phyloP scores from a whole-genome alignment of 441 rosid species.

The Gossypium trilobum region DNA sequence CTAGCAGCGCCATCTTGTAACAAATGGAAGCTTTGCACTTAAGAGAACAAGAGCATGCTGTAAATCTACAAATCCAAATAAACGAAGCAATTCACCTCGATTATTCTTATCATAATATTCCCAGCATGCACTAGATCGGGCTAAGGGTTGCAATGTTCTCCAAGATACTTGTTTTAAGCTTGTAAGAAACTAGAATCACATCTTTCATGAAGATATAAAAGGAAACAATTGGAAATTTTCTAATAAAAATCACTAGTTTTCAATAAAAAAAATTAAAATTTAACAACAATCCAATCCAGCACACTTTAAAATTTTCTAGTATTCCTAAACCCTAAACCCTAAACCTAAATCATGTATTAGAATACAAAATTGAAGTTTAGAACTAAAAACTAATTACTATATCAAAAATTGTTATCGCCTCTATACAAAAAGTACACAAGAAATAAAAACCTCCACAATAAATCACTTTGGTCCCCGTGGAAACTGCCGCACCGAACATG shows the following conservation, averaged over 20 bases:
- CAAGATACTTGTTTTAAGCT: neutral
- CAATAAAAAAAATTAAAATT: neutral
- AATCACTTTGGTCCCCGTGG: slow-evolving; percentile 33
- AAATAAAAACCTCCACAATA: neutral
- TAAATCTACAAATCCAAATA: neutral
- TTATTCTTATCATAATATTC: neutral
- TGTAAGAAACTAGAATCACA: neutral
- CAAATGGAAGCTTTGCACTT: slow-evolving; percentile 1
- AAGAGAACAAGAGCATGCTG: neutral
- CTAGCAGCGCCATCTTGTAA: slow-evolving; percentile 39
- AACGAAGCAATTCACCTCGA: neutral
- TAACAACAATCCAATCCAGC: neutral
- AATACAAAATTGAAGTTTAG: neutral
- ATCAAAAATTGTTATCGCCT: neutral
- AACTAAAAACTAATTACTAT: neutral
- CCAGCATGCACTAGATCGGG: neutral
- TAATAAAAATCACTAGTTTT: neutral
- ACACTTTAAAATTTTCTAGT: neutral
- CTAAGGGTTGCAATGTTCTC: neutral
- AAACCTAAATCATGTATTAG: neutral
- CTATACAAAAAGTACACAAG: neutral
- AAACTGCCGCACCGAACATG: slow-evolving; percentile 56
- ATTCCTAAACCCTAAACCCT: neutral
- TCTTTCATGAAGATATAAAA: slow-evolving; percentile 1
- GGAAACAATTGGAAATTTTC: neutral